These are phyloP conservation scores for Aspergillus cristatus DNA, from an alignment of 495 filamentous ascomycete genomes.

Conservation along the genomic window DNA sequence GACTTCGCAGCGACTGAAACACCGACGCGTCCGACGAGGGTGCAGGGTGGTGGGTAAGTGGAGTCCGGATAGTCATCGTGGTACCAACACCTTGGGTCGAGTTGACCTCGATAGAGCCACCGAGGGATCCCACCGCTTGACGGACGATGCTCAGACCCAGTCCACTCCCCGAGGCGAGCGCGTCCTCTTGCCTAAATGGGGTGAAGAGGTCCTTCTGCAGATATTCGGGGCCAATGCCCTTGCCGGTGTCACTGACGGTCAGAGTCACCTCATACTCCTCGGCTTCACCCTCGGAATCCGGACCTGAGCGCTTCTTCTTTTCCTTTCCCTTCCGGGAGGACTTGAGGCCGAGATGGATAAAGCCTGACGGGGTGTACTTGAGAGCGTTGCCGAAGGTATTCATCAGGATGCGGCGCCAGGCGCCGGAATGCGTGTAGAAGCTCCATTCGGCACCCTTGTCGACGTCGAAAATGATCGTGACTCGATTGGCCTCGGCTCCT, in stretches of 20 bases:
- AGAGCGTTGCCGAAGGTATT: constrained; percentile 38
- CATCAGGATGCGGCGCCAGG: constrained; percentile 44
- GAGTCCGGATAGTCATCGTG: constrained; percentile 40
- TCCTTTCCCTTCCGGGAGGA: constrained; percentile 5
- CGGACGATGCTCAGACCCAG: constrained; percentile 48
- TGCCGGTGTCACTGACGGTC: constrained; percentile 55
- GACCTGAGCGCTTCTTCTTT: not conserved
- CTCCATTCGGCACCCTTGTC: constrained; percentile 39
- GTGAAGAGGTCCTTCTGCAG: constrained; percentile 54
- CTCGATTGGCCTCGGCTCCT: constrained; percentile 7
- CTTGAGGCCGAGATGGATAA: constrained; percentile 22
- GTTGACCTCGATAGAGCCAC: constrained; percentile 19
- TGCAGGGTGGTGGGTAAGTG: constrained; percentile 6
- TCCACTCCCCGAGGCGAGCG: constrained; percentile 56
- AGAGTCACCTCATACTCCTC: constrained; percentile 14
- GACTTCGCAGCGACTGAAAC: constrained; percentile 1
- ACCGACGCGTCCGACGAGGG: constrained; percentile 1
- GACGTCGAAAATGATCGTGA: constrained; percentile 50
- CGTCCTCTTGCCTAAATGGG: constrained; percentile 62
- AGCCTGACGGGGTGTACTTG: constrained; percentile 35
- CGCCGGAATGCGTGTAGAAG: constrained; percentile 52
- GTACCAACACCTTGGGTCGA: constrained; percentile 37
- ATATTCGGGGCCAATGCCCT: constrained; percentile 49
- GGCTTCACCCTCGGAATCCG: not conserved
- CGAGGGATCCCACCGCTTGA: constrained; percentile 18